phyloP scores from a whole-genome alignment of 441 rosid species.

The Adansonia grandidieri region DNA sequence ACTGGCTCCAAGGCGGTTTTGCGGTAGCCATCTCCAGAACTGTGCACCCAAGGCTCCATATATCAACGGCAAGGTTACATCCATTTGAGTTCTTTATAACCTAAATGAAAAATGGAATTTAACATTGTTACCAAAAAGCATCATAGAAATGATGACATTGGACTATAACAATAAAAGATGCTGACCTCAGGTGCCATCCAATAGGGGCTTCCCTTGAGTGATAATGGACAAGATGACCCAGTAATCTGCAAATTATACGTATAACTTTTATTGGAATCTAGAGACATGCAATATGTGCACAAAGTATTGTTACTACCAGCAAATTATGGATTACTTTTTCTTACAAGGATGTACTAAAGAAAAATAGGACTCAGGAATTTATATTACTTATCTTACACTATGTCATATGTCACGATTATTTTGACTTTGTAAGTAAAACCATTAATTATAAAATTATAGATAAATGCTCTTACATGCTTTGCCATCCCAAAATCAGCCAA shows the following conservation, averaged over 20 bases:
- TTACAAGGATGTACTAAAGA: neutral
- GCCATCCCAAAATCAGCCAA: conserved; percentile 99
- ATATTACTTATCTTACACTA: neutral
- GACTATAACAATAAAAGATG: conserved; percentile 18
- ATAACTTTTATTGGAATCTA: conserved; percentile 28
- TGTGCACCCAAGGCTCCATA: conserved; percentile 74
- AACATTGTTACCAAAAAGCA: conserved; percentile 25
- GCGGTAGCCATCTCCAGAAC: conserved; percentile 73
- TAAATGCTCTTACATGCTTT: conserved; percentile 72
- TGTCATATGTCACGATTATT: neutral
- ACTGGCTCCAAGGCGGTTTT: conserved; percentile 76
- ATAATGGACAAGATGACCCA: conserved; percentile 90
- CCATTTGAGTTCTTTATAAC: conserved; percentile 59
- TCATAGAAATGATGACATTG: conserved; percentile 22
- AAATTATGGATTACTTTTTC: neutral
- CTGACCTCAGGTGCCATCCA: conserved; percentile 99
- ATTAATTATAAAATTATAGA: conserved; percentile 6
- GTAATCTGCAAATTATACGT: conserved; percentile 65
- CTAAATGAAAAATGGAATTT: conserved; percentile 15
- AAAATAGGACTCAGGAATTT: conserved; percentile 3
- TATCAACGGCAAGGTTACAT: conserved; percentile 58
- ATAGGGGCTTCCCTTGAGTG: conserved; percentile 97
- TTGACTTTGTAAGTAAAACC: neutral
- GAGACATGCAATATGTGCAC: neutral
- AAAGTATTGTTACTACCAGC: conserved; percentile 13